Conservation (phyloP, 2,329 filamentous ascomycete genomes). For the Sclerotinia nivalis region DNA sequence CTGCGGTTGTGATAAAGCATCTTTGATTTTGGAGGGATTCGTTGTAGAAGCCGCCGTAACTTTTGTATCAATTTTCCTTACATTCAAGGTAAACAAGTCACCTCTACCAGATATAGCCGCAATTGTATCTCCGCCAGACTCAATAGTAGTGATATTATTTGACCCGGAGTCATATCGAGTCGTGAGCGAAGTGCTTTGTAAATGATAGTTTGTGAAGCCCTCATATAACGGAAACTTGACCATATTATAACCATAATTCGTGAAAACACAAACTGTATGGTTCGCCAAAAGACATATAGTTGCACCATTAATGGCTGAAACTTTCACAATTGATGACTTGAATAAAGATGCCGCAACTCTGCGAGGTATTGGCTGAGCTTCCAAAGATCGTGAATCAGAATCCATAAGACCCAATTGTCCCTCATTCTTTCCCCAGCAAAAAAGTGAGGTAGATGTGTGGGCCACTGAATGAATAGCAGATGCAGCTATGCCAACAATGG, state of each 20-base stretch:
- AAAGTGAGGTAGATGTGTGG: conserved; percentile 77
- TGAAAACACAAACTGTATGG: conserved; percentile 89
- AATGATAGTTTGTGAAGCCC: conserved; percentile 67
- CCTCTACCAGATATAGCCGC: conserved; percentile 82
- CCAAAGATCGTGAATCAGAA: conserved; percentile 87
- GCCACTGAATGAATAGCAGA: conserved; percentile 91
- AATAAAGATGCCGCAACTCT: conserved; percentile 87
- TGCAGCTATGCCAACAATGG: conserved; percentile 78
- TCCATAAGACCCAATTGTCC: conserved; percentile 94
- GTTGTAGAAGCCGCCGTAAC: conserved; percentile 71
- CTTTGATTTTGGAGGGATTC: conserved; percentile 86
- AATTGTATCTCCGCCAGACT: conserved; percentile 86
- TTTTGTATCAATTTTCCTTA: conserved; percentile 66
- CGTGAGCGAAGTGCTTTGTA: conserved; percentile 65
- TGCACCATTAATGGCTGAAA: conserved; percentile 86
- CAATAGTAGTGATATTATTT: conserved; percentile 73
- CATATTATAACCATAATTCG: conserved; percentile 93
- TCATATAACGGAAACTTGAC: conserved; percentile 77
- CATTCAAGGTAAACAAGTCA: conserved; percentile 82
- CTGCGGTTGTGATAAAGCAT: conserved; percentile 74
- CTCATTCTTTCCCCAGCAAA: conserved; percentile 92
- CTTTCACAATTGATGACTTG: conserved; percentile 68
- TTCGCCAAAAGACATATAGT: conserved; percentile 84
- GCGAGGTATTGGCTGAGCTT: conserved; percentile 77
- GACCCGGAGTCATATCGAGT: conserved; percentile 64